A percentile compares a stretch with the other conserved stretches of the same genome.
Conservation (phyloP, 108 stramenopile genomes). For the Mayamaea pseudoterrestris region DNA sequence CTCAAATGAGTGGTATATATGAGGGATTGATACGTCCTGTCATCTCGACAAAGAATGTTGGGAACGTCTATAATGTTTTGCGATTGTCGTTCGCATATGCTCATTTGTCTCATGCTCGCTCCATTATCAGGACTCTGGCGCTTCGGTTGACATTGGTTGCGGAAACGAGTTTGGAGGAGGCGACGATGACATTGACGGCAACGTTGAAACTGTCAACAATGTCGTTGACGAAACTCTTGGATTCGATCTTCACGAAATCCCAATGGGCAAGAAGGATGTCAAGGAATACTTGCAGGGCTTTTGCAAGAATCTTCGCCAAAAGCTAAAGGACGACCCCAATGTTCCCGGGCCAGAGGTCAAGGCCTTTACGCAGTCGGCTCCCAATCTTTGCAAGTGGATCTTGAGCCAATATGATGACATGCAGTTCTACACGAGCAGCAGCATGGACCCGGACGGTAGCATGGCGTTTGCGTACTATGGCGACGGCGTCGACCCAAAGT, state of each 20-base stretch:
- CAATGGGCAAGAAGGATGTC: constrained; percentile 20
- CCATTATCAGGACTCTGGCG: constrained; percentile 17
- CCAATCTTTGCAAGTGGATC: constrained; percentile 23
- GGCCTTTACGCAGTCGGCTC: constrained; percentile 19
- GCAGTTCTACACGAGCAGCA: constrained; percentile 26
- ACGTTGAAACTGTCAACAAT: constrained; percentile 18
- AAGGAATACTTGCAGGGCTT: constrained; percentile 17
- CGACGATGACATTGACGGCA: constrained; percentile 14
- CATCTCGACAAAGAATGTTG: neutral
- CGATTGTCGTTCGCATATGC: too few species aligned
- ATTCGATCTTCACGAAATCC: constrained; percentile 15
- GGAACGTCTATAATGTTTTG: too few species aligned
- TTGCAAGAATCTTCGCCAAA: constrained; percentile 14
- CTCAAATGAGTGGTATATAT: neutral
- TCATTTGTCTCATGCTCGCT: too few species aligned
- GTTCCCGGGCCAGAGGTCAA: constrained; percentile 19
- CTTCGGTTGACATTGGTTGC: constrained; percentile 15
- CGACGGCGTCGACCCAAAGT: constrained; percentile 36
- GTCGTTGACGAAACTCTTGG: constrained; percentile 20
- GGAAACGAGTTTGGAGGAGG: constrained; percentile 21
- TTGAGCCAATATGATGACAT: constrained; percentile 35
- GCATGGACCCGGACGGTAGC: constrained; percentile 38
- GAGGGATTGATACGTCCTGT: neutral
- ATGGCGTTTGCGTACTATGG: constrained; percentile 54
- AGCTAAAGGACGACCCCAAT: constrained; percentile 18